These are phyloP conservation scores for Exophiala viscosa DNA, from an alignment of 2,329 filamentous ascomycete genomes.

Conservation along the genomic window DNA sequence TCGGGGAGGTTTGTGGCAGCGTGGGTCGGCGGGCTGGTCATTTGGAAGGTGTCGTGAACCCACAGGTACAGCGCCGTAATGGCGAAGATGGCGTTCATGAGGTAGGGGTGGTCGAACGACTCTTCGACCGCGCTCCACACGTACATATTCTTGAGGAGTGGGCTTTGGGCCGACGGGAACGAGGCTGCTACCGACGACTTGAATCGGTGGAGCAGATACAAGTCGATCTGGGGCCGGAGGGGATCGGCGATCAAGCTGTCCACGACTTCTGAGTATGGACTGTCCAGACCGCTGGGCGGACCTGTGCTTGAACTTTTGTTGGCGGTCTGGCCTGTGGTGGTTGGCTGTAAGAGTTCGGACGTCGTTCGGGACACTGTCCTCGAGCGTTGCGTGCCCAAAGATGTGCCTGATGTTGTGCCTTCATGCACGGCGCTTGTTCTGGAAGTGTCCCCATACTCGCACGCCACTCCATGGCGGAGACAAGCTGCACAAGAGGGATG, in stretches of 20 bases:
- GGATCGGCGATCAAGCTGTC: conserved; percentile 3
- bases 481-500: conserved; percentile 25
- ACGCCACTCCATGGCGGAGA: conserved; percentile 5
- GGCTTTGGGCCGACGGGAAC: conserved; percentile 7
- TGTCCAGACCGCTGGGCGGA: conserved; percentile 2
- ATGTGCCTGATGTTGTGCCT: not conserved
- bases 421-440: not conserved
- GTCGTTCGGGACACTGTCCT: too few relatives aligned
- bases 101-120: conserved; percentile 7
- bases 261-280: conserved; percentile 6
- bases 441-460: conserved; percentile 2
- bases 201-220: conserved; percentile 15
- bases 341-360: too few relatives aligned
- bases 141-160: conserved; percentile 2
- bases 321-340: too few relatives aligned
- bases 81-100: conserved; percentile 14
- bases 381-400: not conserved
- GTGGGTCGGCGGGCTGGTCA: not conserved
- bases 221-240: conserved; percentile 7
- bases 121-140: conserved; percentile 1
- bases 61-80: conserved; percentile 15
- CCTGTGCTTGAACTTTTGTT: not conserved
- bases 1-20: not conserved
- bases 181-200: conserved; percentile 6
- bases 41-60: not conserved